phyloP scores from a whole-genome alignment of 2,329 filamentous ascomycete species.

The Neonectria magnoliae region DNA sequence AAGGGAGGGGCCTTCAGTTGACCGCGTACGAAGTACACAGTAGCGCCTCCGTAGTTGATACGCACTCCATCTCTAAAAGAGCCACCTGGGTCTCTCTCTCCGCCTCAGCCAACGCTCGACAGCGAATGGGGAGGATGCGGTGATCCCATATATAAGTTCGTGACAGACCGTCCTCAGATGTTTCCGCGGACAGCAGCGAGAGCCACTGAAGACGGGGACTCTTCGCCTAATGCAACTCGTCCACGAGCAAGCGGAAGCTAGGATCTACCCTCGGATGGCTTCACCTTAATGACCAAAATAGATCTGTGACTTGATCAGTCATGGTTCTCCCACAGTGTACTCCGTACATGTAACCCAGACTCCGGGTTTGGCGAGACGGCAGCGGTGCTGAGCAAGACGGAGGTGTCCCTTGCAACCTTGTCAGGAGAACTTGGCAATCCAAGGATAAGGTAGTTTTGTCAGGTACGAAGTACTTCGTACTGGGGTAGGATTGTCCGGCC shows the following conservation, averaged over 20 bases:
- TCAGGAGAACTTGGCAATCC: constrained; percentile 1
- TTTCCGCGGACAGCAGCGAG: background rate
- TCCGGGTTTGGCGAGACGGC: background rate
- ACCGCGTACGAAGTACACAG: background rate
- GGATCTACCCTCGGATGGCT: constrained; percentile 5
- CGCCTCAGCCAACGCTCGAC: background rate
- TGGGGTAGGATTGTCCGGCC: background rate
- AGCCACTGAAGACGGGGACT: constrained; percentile 2
- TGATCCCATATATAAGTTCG: background rate
- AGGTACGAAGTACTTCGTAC: background rate
- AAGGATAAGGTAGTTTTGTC: background rate
- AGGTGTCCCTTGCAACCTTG: background rate
- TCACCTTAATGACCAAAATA: constrained; percentile 25
- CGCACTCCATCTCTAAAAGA: background rate
- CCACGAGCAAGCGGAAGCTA: constrained; percentile 4
- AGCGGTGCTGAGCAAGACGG: background rate
- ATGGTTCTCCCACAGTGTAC: background rate
- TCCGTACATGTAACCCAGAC: background rate
- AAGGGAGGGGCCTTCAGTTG: constrained; percentile 4
- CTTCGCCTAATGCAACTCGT: constrained; percentile 5
- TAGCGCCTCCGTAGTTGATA: background rate
- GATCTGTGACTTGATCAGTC: constrained; percentile 15
- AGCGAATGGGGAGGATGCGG: background rate
- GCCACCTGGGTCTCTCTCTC: background rate
- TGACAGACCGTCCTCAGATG: background rate